Evolutionary conservation across 2,329 filamentous ascomycete species (phyloP), one percentile per base, ranked within the genome.

Genomic region (Amauroascus verrucosus): DNA sequence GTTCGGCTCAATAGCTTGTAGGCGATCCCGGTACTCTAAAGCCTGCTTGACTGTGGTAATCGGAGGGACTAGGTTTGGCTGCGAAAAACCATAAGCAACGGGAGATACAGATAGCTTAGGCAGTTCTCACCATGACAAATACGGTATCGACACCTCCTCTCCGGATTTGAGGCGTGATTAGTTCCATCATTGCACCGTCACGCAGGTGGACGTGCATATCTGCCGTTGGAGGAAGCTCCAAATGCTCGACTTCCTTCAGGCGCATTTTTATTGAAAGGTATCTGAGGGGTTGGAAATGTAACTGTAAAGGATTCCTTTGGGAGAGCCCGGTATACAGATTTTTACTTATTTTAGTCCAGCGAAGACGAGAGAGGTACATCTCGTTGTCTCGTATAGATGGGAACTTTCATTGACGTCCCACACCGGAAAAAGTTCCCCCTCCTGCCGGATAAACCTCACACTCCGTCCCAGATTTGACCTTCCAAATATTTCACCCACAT

Each of bases 51-150:
- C 78, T 18, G 76, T 81, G 13, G 78, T 83, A 53, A 84, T 71
- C 14, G 82, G 80, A 9, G 83, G 82, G 1, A 80, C 74, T 40
- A 85, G 73, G 64, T 85, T 85, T 26, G 83, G 82, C 81, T 80
- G 53, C 38, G 55, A 35, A 24, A 35, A 44, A 47, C n/a, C 53
- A 43, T 53, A 37, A 65, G 75, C 77, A 53, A 75, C 56, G 4
- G 45, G 44, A 43, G 24, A 35, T n/a, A 28, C 3, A 43, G 22
- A 18, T 7, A 41, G 11, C 26, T n/a, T 35, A 14, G 35, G 20
- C 38, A 26, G 20, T 26, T 48, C 66, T 63, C 65, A 75, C 73
- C 75, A 76, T 77, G 48, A 77, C 74, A 61, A 72, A 77, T 45
- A 77, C 82, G 11, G 80, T 81, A 63, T 85, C 80, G 59, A 85